phyloP scores from a whole-genome alignment of 176 grass and related monocot species.

The Tillandsia fasciculata region DNA sequence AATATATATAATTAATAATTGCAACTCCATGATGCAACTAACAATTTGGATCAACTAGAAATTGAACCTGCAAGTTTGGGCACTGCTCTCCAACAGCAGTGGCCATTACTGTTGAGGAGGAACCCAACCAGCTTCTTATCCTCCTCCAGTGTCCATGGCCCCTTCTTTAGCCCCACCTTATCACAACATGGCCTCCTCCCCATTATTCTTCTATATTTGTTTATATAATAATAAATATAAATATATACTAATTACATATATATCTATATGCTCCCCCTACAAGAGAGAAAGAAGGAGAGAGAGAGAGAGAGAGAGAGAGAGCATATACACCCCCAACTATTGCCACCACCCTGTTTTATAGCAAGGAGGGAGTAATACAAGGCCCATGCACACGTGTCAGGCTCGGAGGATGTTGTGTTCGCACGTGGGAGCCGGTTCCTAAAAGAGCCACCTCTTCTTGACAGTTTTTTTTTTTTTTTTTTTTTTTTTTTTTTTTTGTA shows the following conservation, averaged over 20 bases:
- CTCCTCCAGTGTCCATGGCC: constrained; percentile 71
- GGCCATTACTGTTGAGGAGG: constrained; percentile 51
- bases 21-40: too few relatives aligned
- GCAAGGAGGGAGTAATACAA: constrained; percentile 16
- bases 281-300: not conserved
- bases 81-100: constrained; percentile 76
- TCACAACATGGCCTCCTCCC: constrained; percentile 89
- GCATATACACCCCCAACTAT: constrained; percentile 4
- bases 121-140: constrained; percentile 68
- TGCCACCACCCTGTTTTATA: constrained; percentile 67
- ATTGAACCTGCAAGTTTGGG: constrained; percentile 69
- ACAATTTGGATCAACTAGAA: not conserved
- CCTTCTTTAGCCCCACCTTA: constrained; percentile 77
- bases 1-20: too few relatives aligned
- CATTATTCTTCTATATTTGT: constrained; percentile 16
- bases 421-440: not conserved
- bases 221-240: not conserved
- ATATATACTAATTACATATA: not conserved
- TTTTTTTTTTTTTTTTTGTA: too few relatives aligned
- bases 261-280: not conserved
- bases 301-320: constrained; percentile 17
- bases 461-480: not conserved
- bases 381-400: constrained; percentile 6
- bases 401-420: not conserved
- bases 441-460: not conserved